Percentiles rank a stretch among this genome's conserved stretches.
These are phyloP conservation scores for Bipolaris victoriae DNA, from an alignment of 2,329 filamentous ascomycete genomes.

Conservation along the genomic window DNA sequence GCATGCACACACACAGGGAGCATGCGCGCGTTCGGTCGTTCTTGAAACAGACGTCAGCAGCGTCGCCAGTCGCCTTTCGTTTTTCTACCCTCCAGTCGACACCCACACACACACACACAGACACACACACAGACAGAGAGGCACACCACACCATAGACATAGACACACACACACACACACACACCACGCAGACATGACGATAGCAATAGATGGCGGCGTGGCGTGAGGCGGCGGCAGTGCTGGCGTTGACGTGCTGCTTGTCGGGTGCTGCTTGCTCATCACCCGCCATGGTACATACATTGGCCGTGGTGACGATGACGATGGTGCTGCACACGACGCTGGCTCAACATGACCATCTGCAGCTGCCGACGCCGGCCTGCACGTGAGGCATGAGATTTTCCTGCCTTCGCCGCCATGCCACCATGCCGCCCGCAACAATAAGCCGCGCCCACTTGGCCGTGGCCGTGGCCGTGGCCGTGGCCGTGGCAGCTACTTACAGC, in stretches of 20 bases:
- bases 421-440: conserved; percentile 24
- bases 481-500: too few species aligned
- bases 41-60: conserved; percentile 33
- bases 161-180: too few species aligned
- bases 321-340: not conserved
- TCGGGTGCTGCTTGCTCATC: not conserved
- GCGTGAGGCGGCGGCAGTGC: not conserved
- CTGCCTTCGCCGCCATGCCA: conserved; percentile 22
- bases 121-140: conserved; percentile 5
- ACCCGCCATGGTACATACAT: not conserved
- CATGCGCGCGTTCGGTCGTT: conserved; percentile 24
- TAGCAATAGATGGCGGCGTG: not conserved
- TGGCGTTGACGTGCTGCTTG: not conserved
- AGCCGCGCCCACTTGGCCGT: conserved; percentile 27
- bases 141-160: not conserved
- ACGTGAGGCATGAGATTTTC: conserved; percentile 31
- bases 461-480: conserved; percentile 22
- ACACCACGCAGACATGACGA: too few species aligned
- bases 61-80: conserved; percentile 21
- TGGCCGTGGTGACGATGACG: not conserved
- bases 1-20: conserved; percentile 3
- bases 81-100: conserved; percentile 1
- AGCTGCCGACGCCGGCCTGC: conserved; percentile 24
- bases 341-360: conserved; percentile 12
- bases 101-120: conserved; percentile 9